A percentile compares a stretch with the other conserved stretches of the same genome.
These are phyloP conservation scores for Umbelopsis isabellina DNA, from an alignment of 192 early-diverging fungal genomes.

Conservation along the genomic window DNA sequence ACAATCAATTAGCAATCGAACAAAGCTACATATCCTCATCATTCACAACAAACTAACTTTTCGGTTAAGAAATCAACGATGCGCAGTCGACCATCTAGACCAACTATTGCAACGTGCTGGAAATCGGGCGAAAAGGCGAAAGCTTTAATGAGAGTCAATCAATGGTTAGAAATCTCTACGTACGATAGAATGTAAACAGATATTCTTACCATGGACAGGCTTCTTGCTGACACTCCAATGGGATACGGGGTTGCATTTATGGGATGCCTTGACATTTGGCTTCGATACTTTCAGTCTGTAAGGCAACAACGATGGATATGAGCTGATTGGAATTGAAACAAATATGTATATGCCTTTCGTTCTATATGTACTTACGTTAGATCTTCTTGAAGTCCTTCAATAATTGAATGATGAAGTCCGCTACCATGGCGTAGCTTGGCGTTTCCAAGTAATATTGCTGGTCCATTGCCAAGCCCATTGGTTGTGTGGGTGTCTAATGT, in stretches of 20 bases:
- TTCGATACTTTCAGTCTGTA: constrained; percentile 8
- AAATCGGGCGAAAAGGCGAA: constrained; percentile 90
- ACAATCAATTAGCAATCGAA: no score
- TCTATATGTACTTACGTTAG: not conserved
- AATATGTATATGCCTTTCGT: no score
- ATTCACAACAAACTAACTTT: constrained; percentile 35
- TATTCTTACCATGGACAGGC: constrained; percentile 34
- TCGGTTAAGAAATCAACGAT: constrained; percentile 81
- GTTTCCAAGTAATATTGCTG: not conserved
- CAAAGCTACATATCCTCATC: no score
- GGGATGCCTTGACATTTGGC: not conserved
- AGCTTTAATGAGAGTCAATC: constrained; percentile 34
- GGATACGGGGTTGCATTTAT: constrained; percentile 34
- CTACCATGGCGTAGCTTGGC: not conserved
- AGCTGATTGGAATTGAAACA: not conserved
- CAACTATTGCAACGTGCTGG: constrained; percentile 82
- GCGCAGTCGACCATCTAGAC: constrained; percentile 78
- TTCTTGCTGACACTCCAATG: constrained; percentile 42
- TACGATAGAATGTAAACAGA: not conserved
- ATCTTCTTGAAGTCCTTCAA: constrained; percentile 7
- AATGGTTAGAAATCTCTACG: not conserved
- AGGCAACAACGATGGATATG: not conserved
- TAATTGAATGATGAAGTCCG: constrained; percentile 3
- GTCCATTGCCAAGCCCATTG: constrained; percentile 6
- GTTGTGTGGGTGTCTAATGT: constrained; percentile 23